These are phyloP conservation scores for Dendrobium officinale DNA, from an alignment of 106 monocot species.

Conservation along the genomic window DNA sequence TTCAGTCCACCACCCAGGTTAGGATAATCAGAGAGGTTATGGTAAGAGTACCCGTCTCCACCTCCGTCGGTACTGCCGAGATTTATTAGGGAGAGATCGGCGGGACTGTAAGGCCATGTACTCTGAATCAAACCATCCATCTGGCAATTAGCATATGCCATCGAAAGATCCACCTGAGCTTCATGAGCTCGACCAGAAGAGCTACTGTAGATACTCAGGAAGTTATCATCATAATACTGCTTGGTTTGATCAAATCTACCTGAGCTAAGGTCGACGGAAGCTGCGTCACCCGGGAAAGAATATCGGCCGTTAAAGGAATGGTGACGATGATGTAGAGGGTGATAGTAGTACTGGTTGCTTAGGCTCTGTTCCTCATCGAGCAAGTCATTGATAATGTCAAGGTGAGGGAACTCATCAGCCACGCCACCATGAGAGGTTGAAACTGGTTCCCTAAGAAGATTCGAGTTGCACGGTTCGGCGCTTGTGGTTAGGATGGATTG, in stretches of 20 bases:
- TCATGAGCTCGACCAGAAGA: slow-evolving; percentile 12
- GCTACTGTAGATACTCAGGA: slow-evolving; percentile 22
- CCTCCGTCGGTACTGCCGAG: slow-evolving; percentile 27
- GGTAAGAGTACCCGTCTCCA: slow-evolving; percentile 26
- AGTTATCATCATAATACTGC: slow-evolving; percentile 28
- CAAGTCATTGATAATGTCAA: slow-evolving; percentile 91
- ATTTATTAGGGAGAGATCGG: slow-evolving; percentile 25
- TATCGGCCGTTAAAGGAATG: slow-evolving; percentile 32
- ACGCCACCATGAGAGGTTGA: slow-evolving; percentile 8
- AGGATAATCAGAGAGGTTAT: slow-evolving; percentile 23
- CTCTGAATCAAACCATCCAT: slow-evolving; percentile 33
- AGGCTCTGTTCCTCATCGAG: slow-evolving; percentile 65
- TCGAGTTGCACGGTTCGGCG: not conserved
- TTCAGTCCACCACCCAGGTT: slow-evolving; percentile 19
- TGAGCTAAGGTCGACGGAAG: not conserved
- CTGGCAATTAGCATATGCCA: slow-evolving; percentile 30
- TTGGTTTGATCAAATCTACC: slow-evolving; percentile 27
- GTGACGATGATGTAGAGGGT: slow-evolving; percentile 7
- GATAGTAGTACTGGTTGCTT: slow-evolving; percentile 8
- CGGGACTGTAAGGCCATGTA: slow-evolving; percentile 38
- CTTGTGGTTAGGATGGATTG: slow-evolving; percentile 1
- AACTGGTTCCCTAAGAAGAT: slow-evolving; percentile 2
- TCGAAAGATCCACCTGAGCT: slow-evolving; percentile 25
- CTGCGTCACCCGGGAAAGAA: slow-evolving; percentile 26
- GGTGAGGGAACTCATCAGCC: slow-evolving; percentile 80